Conservation (phyloP, 202 grass and related monocot genomes). For the Schoenoplectus tabernaemontani region DNA sequence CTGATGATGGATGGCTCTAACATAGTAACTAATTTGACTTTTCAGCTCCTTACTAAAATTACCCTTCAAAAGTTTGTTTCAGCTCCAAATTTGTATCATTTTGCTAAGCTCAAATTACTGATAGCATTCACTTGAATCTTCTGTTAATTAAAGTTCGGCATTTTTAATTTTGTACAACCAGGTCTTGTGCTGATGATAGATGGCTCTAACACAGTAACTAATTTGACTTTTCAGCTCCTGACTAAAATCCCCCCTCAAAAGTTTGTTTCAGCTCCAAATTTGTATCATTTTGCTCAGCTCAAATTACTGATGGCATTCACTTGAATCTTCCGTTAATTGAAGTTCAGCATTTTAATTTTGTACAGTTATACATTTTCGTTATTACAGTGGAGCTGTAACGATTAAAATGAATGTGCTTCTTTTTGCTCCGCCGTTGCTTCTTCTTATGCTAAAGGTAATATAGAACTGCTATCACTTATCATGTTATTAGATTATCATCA, state of each 20-base stretch:
- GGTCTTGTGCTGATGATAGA: neutral
- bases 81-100: neutral
- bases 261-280: neutral
- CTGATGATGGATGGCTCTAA: neutral
- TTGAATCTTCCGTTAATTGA: constrained; percentile 7
- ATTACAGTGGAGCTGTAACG: constrained; percentile 61
- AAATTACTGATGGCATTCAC: neutral
- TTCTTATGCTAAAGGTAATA: constrained; percentile 81
- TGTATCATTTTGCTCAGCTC: neutral
- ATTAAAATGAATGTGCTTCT: constrained; percentile 98
- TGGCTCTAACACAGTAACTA: neutral
- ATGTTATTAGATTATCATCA: constrained; percentile 12
- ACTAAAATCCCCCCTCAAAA: neutral
- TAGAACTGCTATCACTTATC: neutral
- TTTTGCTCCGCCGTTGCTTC: constrained; percentile 75
- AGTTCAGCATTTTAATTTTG: neutral
- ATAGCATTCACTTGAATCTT: neutral
- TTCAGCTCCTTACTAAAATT: neutral
- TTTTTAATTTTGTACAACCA: neutral
- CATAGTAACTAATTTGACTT: neutral
- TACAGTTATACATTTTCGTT: constrained; percentile 16
- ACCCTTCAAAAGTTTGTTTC: neutral
- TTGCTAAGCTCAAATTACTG: neutral
- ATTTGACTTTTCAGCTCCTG: neutral
- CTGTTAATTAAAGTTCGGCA: neutral